Conservation (phyloP, 352 stramenopile genomes). For the Globisporangium irregulare region DNA sequence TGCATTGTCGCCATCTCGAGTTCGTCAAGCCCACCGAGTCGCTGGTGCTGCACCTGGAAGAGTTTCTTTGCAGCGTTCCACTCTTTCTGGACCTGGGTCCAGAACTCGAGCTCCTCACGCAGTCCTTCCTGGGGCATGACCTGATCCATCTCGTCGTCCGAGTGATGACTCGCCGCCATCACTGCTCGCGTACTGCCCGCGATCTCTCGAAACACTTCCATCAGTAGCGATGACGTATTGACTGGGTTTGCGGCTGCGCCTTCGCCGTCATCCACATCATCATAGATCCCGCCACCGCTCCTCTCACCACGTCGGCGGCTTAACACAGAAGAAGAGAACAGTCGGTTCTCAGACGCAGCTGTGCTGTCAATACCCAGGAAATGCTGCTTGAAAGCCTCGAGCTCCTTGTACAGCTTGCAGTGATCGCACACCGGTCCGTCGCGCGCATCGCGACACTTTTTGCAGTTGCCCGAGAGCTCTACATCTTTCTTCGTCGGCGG, state of each 20-base stretch:
- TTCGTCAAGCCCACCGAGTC: slow-evolving; percentile 70
- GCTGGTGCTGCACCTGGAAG: slow-evolving; percentile 66
- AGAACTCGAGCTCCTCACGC: slow-evolving; percentile 49
- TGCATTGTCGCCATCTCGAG: slow-evolving; percentile 76
- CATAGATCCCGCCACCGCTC: neutral
- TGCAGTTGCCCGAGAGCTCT: slow-evolving; percentile 64
- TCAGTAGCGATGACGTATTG: slow-evolving; percentile 31
- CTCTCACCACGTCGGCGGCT: neutral
- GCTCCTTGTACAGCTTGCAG: slow-evolving; percentile 63
- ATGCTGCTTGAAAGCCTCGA: slow-evolving; percentile 54
- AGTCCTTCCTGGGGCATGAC: slow-evolving; percentile 20
- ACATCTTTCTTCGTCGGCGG: slow-evolving; percentile 44
- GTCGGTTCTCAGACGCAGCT: neutral
- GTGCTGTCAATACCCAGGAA: slow-evolving; percentile 46
- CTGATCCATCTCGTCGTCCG: neutral
- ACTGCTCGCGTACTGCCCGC: slow-evolving; percentile 25
- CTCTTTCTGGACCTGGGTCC: slow-evolving; percentile 42
- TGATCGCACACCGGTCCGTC: slow-evolving; percentile 59
- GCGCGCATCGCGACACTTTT: slow-evolving; percentile 52
- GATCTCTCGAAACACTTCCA: slow-evolving; percentile 68
- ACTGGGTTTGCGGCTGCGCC: slow-evolving; percentile 1
- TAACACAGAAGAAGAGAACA: neutral
- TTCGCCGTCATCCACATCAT: slow-evolving; percentile 7
- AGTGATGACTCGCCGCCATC: neutral
- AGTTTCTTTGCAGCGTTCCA: slow-evolving; percentile 57